Conservation (phyloP, 805 yeast genomes). For the Wickerhamiella galacta region DNA sequence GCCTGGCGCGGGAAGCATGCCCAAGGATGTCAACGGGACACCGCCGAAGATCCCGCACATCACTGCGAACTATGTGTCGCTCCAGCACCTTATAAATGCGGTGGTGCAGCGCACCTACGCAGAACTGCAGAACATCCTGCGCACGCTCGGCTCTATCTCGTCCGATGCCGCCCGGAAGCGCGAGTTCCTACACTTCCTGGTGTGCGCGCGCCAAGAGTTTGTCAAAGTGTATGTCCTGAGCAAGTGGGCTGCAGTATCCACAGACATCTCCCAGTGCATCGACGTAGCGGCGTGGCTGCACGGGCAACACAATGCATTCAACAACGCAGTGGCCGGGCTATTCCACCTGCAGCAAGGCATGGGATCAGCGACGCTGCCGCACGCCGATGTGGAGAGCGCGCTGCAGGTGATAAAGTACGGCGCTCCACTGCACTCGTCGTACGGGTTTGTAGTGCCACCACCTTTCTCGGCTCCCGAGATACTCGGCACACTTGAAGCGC, state of each 20-base stretch:
- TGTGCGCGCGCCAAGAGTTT: conserved; percentile 64
- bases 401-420: conserved; percentile 70
- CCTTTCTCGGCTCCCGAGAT: conserved; percentile 39
- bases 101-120: conserved; percentile 46
- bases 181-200: conserved; percentile 48
- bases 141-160: conserved; percentile 39
- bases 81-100: conserved; percentile 40
- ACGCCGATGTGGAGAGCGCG: conserved; percentile 78
- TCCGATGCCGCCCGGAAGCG: conserved; percentile 50
- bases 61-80: conserved; percentile 49
- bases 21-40: no score
- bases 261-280: conserved; percentile 56
- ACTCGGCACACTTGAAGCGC: conserved; percentile 42
- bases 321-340: conserved; percentile 44
- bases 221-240: conserved; percentile 69
- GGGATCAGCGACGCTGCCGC: conserved; percentile 79
- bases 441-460: conserved; percentile 35
- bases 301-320: conserved; percentile 56
- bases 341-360: conserved; percentile 53
- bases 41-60: conserved; percentile 46
- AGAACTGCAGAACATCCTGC: conserved; percentile 43
- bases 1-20: no score
- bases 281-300: conserved; percentile 81
- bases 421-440: conserved; percentile 54
- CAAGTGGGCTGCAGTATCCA: conserved; percentile 71